phyloP scores from a whole-genome alignment of 2,329 filamentous ascomycete species.

The Cladosporium sp. region DNA sequence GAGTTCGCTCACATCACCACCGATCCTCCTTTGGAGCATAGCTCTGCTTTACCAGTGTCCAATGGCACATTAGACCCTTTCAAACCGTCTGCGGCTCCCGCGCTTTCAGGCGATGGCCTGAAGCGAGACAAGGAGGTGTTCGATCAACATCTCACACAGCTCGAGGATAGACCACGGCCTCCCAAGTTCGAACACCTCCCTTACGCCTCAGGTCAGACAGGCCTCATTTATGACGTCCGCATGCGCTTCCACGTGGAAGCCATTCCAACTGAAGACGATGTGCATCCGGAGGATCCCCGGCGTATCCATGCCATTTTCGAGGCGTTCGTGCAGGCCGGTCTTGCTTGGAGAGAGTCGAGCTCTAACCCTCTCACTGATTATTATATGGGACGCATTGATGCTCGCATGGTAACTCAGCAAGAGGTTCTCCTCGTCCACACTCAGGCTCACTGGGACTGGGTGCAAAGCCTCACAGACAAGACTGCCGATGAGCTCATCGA shows the following conservation, averaged over 20 bases:
- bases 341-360: slow-evolving; percentile 44
- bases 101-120: slow-evolving; percentile 22
- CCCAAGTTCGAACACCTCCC: slow-evolving; percentile 35
- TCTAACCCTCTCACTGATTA: slow-evolving; percentile 47
- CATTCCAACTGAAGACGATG: slow-evolving; percentile 53
- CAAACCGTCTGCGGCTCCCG: slow-evolving; percentile 10
- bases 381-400: slow-evolving; percentile 65
- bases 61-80: slow-evolving; percentile 1
- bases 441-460: slow-evolving; percentile 73
- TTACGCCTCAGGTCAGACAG: slow-evolving; percentile 38
- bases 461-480: slow-evolving; percentile 54
- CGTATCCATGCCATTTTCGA: slow-evolving; percentile 92
- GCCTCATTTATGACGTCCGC: slow-evolving; percentile 72
- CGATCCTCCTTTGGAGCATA: slow-evolving; percentile 11
- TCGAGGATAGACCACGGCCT: slow-evolving; percentile 25
- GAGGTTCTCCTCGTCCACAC: slow-evolving; percentile 82
- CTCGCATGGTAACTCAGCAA: slow-evolving; percentile 69
- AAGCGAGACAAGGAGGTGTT: slow-evolving; percentile 15
- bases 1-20: slow-evolving; percentile 16
- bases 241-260: slow-evolving; percentile 94
- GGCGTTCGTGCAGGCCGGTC: slow-evolving; percentile 74
- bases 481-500: slow-evolving; percentile 23
- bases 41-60: slow-evolving; percentile 1
- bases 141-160: slow-evolving; percentile 19
- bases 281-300: slow-evolving; percentile 91